Percentiles rank a stretch among this genome's conserved stretches.
These are phyloP conservation scores for Amanita polypyramis DNA, from an alignment of 768 basidiomycete species.

Conservation along the genomic window DNA sequence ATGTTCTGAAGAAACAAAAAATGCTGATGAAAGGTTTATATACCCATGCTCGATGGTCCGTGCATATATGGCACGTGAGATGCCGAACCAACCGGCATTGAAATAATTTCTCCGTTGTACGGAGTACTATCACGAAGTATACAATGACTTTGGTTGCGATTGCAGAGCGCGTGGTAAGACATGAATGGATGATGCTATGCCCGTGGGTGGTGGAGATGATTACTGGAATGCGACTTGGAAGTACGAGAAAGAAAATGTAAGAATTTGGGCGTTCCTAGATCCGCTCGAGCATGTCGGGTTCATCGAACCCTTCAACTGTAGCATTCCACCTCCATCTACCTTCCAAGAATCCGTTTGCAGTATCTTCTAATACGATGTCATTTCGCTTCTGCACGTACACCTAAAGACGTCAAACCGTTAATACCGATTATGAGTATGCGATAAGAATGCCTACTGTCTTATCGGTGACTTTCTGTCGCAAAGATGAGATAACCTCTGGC, in stretches of 20 bases:
- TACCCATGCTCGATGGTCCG: constrained; percentile 16
- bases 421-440: not conserved
- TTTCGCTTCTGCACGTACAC: constrained; percentile 92
- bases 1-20: constrained; percentile 49
- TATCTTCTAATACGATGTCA: constrained; percentile 91
- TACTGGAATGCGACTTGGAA: too few relatives aligned
- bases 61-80: constrained; percentile 4
- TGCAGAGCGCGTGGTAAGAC: not conserved
- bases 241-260: not conserved
- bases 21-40: not conserved
- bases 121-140: not conserved
- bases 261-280: not conserved
- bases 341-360: constrained; percentile 81
- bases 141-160: not conserved
- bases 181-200: not conserved
- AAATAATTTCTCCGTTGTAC: too few relatives aligned
- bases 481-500: constrained; percentile 63
- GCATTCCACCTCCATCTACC: constrained; percentile 80
- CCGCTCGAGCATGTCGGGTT: constrained; percentile 21
- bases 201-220: too few relatives aligned
- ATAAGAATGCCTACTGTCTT: constrained; percentile 57
- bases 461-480: constrained; percentile 91
- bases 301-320: constrained; percentile 60
- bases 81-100: not conserved
- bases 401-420: constrained; percentile 29